Base-by-base conservation (phyloP, 2,329 filamentous ascomycete genomes). In the Exophiala sp. region DNA sequence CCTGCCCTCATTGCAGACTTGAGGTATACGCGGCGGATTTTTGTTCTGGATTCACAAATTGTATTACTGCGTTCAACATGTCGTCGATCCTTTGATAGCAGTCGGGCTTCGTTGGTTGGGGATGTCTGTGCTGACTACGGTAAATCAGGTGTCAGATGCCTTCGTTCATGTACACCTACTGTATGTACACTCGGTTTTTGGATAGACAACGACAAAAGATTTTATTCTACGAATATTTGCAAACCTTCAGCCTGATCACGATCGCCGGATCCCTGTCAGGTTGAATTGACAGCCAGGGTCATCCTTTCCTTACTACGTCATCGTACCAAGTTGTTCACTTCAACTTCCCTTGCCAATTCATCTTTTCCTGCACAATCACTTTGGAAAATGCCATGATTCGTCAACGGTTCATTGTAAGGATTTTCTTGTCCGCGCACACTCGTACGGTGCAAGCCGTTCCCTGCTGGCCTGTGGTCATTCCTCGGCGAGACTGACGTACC, bases 401-500 rank as follows among this genome's bases (percentile, higher is more conserved):
- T 29, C 24, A 29, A 29, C 24, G 24, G 7, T 29, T 29, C 24
- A 3, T 29, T 29, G 24, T 29, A 8, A 29, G 24, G 24, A 29
- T 29, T 29, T n/a, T 40, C 38, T 40, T 14, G 12, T n/a, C 39
- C 14, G 16, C 14, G 5, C 14, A 11, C 39, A 41, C 39, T 41
- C 39, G 24, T 29, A 29, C 24, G 24, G 24, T 29, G 7, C 24
- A 29, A 29, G 24, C 18, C 20, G n/a, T 42, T 7, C 11, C 12
- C 44, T 36, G 8, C 2, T n/a, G 18, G 14, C 32, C n/a, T 21
- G 11, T 49, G 16, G 20, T 47, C 10, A 47, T 47, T 38, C 34
- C 18, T 18, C 1, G 4, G 48, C 3, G 20, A 35, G 43, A 42
- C 46, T 54, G 50, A 57, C 50, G 55, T 57, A 51, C 50, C 47